Base-by-base conservation (phyloP, 2,329 filamentous ascomycete genomes). In the Penicillium italicum region DNA sequence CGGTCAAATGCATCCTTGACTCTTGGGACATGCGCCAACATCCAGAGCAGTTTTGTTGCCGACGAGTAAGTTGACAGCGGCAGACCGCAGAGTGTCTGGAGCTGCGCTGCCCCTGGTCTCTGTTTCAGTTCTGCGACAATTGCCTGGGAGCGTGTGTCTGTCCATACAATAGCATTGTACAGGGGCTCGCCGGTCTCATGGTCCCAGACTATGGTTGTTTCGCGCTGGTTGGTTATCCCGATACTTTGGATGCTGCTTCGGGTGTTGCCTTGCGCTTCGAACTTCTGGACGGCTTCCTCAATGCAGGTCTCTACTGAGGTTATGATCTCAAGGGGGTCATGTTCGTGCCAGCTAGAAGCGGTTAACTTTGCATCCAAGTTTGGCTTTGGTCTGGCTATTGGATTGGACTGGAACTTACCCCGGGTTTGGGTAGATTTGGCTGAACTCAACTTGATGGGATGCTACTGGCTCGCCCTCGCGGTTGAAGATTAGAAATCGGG, bases 401-500 rank as follows among this genome's bases (percentile, higher is more conserved):
- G 30, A 31, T 47, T 26, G 30, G n/a, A 26, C 34, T 40, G 12
- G 26, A 79, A 79, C 83, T 77, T 78, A 93, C 89, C 92, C 92
- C 57, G 91, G 87, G 56, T 91, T 81, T 4, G 90, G 90, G 73
- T 95, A 93, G 59, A 87, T 83, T 72, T 96, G 92, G 61, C 84
- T 83, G 67, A 96, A 91, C 71, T 95, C 90, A 61, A 93, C 85
- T 75, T 96, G 91, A 71, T 96, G 89, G 62, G 85, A 87, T 24
- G 88, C 90, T 33, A 94, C 84, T 4, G 89, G 88, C 59, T 89
- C 85, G 50, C 91, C 91, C 51, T 83, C 76, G 57, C 83, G 83
- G 74, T 95, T 86, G 77, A 96, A 96, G 67, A 97, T 92, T 62
- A 96, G 80, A 74, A 96, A 96, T 44, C 91, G 82, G 24, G 91